Base-by-base conservation (phyloP, 2,329 filamentous ascomycete genomes). In the Ophiosphaerella herpotricha region DNA sequence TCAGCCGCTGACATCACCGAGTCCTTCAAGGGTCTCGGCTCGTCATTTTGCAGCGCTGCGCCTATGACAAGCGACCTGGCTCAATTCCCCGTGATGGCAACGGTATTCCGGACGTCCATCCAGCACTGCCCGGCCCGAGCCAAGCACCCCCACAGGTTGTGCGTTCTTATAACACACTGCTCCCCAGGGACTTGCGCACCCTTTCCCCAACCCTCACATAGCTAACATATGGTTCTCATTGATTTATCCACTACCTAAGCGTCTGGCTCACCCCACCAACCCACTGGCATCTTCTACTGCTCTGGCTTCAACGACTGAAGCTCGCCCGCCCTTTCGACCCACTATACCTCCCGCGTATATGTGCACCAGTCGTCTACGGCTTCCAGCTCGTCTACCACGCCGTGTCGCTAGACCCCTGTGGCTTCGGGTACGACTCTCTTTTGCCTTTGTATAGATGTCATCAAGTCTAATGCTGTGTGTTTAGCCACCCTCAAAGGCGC, bases 401-500 rank as follows among this genome's bases (percentile, higher is more conserved):
- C 52, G 52, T 44, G 43, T 60, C 41, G 39, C 46, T 41, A 57
- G 52, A 39, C 58, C 52, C n/a, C 48, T 55, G 50, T 64, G 61
- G 61, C 54, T 44, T 46, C 55, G 60, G 43, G 61, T 64, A 54
- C 35, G 49, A n/a, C 12, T 31, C n/a, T 16, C 13, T 34, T n/a
- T 21, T 9, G 5, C 7, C 29, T 5, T 24, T 9, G 11, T 16
- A 14, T 39, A 14, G 38, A 37, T 39, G 21, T 32, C 6, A 48
- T 41, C 51, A 53, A 45, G 55, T 48, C 16, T 46, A 7, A 37
- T 36, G 16, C 47, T 9, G 8, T 52, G 24, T 9, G 8, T 52
- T 24, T 37, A 66, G 63, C 64, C 63, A 32, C 62, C 64, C 21
- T 61, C 58, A 46, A 61, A 50, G 33, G 41, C 45, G 45, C 54